phyloP scores from a whole-genome alignment of 2,329 filamentous ascomycete species.

The Gaeumannomyces tritici region DNA sequence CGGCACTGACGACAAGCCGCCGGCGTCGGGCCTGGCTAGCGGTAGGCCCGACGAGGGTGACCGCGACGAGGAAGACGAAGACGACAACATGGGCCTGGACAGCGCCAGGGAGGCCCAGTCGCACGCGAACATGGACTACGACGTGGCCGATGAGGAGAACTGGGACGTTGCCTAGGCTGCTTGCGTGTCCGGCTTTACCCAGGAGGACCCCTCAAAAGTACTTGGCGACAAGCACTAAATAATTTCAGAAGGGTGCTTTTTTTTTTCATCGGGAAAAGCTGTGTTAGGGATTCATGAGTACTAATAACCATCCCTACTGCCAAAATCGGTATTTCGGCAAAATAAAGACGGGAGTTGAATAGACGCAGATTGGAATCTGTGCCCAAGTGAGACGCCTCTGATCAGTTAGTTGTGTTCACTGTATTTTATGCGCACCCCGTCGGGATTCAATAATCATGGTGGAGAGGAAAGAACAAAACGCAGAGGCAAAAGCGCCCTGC shows the following conservation, averaged over 20 bases:
- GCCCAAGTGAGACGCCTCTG: background rate
- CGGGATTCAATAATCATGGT: no score
- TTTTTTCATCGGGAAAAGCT: no score
- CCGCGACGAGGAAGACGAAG: background rate
- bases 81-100: background rate
- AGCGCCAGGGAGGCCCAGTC: background rate
- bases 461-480: no score
- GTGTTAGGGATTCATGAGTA: no score
- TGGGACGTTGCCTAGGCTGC: conserved; percentile 1
- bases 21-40: background rate
- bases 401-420: background rate
- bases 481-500: no score
- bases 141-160: background rate
- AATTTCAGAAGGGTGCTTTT: no score
- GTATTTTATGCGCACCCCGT: no score
- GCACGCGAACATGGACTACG: conserved; percentile 1
- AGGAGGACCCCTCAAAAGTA: no score
- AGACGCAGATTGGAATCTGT: background rate
- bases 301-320: no score
- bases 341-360: background rate
- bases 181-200: no score
- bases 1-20: background rate
- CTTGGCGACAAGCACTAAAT: no score
- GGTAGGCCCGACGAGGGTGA: background rate
- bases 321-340: background rate